Evolutionary conservation across 2,329 filamentous ascomycete genomes (phyloP).

Genomic region (Fonsecaea monophora): DNA sequence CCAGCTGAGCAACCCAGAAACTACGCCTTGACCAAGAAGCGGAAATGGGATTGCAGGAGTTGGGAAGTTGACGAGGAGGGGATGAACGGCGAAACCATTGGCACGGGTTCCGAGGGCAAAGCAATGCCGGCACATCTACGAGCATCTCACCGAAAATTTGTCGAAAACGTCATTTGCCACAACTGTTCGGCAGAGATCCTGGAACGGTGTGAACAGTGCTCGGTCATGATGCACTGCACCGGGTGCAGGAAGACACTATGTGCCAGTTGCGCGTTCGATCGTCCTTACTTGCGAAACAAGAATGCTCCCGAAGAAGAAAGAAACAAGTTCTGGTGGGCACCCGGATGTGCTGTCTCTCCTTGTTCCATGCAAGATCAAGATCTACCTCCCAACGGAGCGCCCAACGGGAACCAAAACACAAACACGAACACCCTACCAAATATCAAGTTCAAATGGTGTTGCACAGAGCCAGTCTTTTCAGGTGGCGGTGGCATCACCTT

Average conservation of each 20-base stretch:
- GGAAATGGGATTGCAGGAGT: conserved; percentile 53
- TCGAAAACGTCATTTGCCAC: conserved; percentile 61
- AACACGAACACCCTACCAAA: conserved; percentile 52
- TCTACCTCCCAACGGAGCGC: conserved; percentile 24
- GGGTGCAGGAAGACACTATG: conserved; percentile 67
- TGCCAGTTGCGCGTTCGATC: conserved; percentile 65
- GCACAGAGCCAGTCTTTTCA: conserved; percentile 65
- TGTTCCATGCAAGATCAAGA: conserved; percentile 64
- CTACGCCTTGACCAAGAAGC: conserved; percentile 33
- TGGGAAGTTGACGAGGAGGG: conserved; percentile 65
- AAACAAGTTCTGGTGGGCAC: conserved; percentile 65
- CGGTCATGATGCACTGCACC: conserved; percentile 67
- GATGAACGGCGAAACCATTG: conserved; percentile 62
- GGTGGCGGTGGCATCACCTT: conserved; percentile 66
- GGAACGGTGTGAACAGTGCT: conserved; percentile 67
- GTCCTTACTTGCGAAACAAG: conserved; percentile 56
- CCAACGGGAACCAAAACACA: conserved; percentile 44
- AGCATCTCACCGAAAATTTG: conserved; percentile 60
- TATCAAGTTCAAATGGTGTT: conserved; percentile 66
- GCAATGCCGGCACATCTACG: conserved; percentile 61
- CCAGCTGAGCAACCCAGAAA: conserved; percentile 42
- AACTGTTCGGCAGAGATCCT: conserved; percentile 60
- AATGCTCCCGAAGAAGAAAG: conserved; percentile 35
- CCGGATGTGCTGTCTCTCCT: conserved; percentile 61
- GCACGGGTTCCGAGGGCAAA: conserved; percentile 59